Percentiles rank a stretch among this genome's conserved stretches.
phyloP scores from a whole-genome alignment of 169 alveolate species.

The Cryptosporidium tyzzeri region DNA sequence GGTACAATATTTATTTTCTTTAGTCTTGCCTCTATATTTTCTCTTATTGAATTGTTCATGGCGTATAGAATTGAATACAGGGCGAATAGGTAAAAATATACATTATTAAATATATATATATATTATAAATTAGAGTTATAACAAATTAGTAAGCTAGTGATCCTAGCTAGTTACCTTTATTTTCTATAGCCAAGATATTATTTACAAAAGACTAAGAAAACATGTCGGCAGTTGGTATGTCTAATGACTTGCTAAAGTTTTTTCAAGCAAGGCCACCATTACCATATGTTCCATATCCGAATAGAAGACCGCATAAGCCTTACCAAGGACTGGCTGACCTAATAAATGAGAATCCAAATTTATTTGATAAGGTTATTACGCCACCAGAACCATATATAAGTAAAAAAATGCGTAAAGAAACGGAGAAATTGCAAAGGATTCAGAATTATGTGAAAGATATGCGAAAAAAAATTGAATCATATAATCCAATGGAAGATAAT shows the following conservation, averaged over 20 bases:
- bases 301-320: conserved; percentile 30
- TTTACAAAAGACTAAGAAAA: background rate
- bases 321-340: conserved; percentile 50
- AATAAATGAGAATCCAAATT: conserved; percentile 13
- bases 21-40: no score
- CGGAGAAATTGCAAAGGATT: background rate
- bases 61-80: background rate
- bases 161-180: no score
- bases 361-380: conserved; percentile 41
- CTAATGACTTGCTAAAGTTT: conserved; percentile 37
- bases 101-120: no score
- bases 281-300: conserved; percentile 54
- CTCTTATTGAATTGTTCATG: background rate
- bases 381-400: conserved; percentile 23
- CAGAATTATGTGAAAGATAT: conserved; percentile 3
- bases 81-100: background rate
- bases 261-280: conserved; percentile 72
- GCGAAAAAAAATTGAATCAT: background rate
- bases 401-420: conserved; percentile 7
- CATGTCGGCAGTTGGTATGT: conserved; percentile 66
- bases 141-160: no score
- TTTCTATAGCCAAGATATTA: no score
- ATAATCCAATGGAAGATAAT: conserved; percentile 23
- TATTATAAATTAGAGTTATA: no score
- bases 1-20: no score